Percentiles rank a stretch among this genome's conserved stretches.
phyloP scores from a whole-genome alignment of 805 yeast genomes.

The Kodamaea restingae region DNA sequence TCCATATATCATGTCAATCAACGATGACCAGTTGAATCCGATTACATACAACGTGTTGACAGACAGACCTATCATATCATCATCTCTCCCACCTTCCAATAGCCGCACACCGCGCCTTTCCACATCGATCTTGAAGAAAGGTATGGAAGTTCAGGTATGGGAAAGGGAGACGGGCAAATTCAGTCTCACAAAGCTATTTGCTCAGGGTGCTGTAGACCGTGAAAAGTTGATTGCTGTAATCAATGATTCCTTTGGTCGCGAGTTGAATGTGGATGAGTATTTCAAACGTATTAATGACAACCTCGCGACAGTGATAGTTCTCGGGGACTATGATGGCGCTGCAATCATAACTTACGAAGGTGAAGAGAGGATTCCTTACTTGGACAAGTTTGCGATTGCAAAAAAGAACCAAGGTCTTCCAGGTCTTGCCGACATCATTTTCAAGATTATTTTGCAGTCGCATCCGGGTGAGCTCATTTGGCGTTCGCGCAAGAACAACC shows the following conservation, averaged over 20 bases:
- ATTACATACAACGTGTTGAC: conserved; percentile 85
- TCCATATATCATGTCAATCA: conserved; percentile 62
- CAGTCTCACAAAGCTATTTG: conserved; percentile 38
- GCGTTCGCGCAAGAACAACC: conserved; percentile 84
- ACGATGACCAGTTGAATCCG: conserved; percentile 64
- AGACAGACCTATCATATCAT: conserved; percentile 84
- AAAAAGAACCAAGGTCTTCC: conserved; percentile 83
- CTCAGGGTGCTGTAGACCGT: conserved; percentile 46
- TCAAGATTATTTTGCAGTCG: conserved; percentile 68
- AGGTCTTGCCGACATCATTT: conserved; percentile 89
- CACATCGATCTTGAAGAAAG: conserved; percentile 78
- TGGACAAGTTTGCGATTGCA: conserved; percentile 92
- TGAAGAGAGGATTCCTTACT: conserved; percentile 53
- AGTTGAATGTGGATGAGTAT: conserved; percentile 64
- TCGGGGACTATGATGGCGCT: conserved; percentile 94
- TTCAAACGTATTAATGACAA: conserved; percentile 57
- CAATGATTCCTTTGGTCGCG: conserved; percentile 73
- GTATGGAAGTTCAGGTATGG: conserved; percentile 53
- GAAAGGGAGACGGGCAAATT: conserved; percentile 25
- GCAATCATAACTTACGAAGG: conserved; percentile 87
- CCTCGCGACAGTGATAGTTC: conserved; percentile 74
- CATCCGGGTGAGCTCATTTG: conserved; percentile 77
- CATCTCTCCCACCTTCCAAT: conserved; percentile 71
- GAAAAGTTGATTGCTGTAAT: conserved; percentile 56
- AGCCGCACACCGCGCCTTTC: conserved; percentile 57